Evolutionary conservation across 176 grass and related monocot genomes (phyloP), one percentile per base, ranked within the genome.

Genomic region (Thinopyrum elongatum): DNA sequence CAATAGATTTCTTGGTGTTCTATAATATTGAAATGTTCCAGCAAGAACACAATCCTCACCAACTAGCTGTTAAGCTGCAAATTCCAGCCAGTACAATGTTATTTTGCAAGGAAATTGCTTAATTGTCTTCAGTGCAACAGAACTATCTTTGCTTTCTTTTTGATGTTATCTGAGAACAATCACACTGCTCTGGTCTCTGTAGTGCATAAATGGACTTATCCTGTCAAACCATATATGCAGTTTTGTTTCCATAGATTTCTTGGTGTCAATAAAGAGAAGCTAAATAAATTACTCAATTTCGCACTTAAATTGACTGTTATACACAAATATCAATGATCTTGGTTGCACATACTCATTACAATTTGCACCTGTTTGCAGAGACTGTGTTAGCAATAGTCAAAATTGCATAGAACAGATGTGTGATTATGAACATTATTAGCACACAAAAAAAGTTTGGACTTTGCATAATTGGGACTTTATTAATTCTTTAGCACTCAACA

Each of bases 61-160:
- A 73, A 46, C 68, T 63, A 81, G 49, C 33, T 62, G 55, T 51
- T 88, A 39, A 65, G 30, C 34, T 82, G n/a, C 73, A 80, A n/a
- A 38, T 85, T 80, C 65, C 36, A 72, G 86, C 16, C 49, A 66
- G 26, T 21, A 21, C 7, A 10, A 44, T 58, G 9, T 76, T 82
- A 41, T 64, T 84, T 79, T 66, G 26, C 22, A 46, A 65, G 49
- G 25, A 22, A 58, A 58, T 22, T 53, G 6, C 49, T 53, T 19
- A 6, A 6, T 19, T 42, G 31, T 33, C 27, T 35, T 90, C 55
- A 72, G 65, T 70, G 33, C 55, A 62, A 58, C 38, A 36, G 65
- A 22, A 22, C 38, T 49, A 67, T 76, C 44, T 51, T 80, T 30
- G 55, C 35, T 71, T 70, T 74, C 5, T 8, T 69, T 70, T 65